Evolutionary conservation across 805 yeast genomes (phyloP).

Genomic region (Saturnispora mendoncae): DNA sequence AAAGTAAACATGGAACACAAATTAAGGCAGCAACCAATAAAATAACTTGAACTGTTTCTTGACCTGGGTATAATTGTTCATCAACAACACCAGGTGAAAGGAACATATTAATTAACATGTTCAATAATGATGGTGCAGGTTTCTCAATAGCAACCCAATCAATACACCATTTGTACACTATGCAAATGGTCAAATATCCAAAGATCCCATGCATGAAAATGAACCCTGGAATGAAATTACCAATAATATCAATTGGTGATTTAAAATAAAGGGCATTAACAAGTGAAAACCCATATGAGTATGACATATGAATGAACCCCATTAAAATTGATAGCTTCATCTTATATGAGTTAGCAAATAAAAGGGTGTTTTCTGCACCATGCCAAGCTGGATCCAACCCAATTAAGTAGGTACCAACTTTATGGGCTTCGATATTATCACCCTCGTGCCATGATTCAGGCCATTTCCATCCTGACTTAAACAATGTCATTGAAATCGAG

Average conservation of each 20-base stretch:
- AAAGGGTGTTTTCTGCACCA: constrained; percentile 83
- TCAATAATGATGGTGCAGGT: constrained; percentile 64
- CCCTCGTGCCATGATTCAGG: constrained; percentile 67
- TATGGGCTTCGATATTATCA: constrained; percentile 56
- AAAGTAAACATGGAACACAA: constrained; percentile 65
- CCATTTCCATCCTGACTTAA: constrained; percentile 91
- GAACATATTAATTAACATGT: constrained; percentile 71
- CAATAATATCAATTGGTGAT: constrained; percentile 55
- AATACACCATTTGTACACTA: constrained; percentile 64
- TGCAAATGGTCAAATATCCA: constrained; percentile 57
- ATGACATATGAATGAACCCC: constrained; percentile 94
- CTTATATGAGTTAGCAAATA: constrained; percentile 91
- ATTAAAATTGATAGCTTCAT: constrained; percentile 92
- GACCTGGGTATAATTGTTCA: constrained; percentile 58
- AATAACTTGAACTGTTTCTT: constrained; percentile 49
- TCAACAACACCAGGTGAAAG: constrained; percentile 63
- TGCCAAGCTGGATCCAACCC: constrained; percentile 97
- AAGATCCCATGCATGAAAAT: constrained; percentile 69
- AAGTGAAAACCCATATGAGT: constrained; percentile 60
- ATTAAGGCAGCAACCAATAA: constrained; percentile 50
- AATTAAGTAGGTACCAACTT: constrained; percentile 62
- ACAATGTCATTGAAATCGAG: constrained; percentile 82
- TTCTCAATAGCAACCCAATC: constrained; percentile 57
- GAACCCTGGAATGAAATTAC: constrained; percentile 66
- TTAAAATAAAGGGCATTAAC: constrained; percentile 52